Conservation (phyloP, 495 filamentous ascomycete genomes). For the Rusavskia elegans region DNA sequence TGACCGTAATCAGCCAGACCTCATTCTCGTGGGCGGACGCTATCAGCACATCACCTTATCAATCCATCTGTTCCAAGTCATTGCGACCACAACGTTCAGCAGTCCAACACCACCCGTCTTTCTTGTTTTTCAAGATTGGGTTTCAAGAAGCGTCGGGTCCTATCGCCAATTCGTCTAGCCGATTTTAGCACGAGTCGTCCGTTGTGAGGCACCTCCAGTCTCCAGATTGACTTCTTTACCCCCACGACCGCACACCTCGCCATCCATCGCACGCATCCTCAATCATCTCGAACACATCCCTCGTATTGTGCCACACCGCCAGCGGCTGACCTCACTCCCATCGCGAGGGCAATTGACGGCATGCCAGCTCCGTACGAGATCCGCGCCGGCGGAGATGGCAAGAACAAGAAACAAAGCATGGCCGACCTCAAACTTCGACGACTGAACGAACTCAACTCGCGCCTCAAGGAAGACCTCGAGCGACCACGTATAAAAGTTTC, state of each 20-base stretch:
- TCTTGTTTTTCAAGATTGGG: neutral
- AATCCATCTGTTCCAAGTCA: too few species aligned
- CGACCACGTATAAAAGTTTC: constrained; percentile 89
- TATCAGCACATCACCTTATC: too few species aligned
- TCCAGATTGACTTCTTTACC: neutral
- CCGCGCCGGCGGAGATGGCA: constrained; percentile 48
- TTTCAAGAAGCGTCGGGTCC: neutral
- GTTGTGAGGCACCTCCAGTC: neutral
- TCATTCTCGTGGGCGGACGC: too few species aligned
- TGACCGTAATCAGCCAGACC: too few species aligned
- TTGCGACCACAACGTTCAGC: too few species aligned
- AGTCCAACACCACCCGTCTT: neutral
- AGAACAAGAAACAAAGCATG: constrained; percentile 98
- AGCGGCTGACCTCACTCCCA: constrained; percentile 31
- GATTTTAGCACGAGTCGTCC: too few species aligned
- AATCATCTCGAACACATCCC: neutral
- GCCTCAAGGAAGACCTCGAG: constrained; percentile 87
- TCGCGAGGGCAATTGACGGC: constrained; percentile 6
- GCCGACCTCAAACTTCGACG: constrained; percentile 93
- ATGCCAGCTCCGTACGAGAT: constrained; percentile 39
- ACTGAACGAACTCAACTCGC: constrained; percentile 87
- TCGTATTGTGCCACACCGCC: neutral
- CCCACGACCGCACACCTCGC: neutral
- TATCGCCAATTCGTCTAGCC: neutral
- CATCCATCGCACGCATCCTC: neutral